Conservation (phyloP, 768 basidiomycete species). For the Lepiota venenata region DNA sequence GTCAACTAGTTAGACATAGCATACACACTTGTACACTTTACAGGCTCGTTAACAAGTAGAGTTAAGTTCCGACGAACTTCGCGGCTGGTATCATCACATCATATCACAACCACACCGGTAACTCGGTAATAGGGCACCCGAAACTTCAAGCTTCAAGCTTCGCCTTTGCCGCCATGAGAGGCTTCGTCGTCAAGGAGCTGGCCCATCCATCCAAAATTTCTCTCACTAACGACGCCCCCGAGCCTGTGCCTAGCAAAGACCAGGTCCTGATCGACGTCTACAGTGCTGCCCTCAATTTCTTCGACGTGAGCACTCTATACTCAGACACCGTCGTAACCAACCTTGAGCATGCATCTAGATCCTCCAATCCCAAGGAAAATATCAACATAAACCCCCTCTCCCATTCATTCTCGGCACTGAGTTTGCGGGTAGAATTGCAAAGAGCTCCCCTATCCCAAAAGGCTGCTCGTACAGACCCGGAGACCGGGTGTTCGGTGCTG, state of each 20-base stretch:
- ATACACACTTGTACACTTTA: slow-evolving; percentile 13
- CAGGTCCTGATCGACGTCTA: slow-evolving; percentile 77
- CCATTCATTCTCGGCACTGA: slow-evolving; percentile 87
- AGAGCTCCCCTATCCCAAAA: slow-evolving; percentile 69
- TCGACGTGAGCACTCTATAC: slow-evolving; percentile 43
- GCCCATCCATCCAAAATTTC: slow-evolving; percentile 64
- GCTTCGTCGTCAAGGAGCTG: slow-evolving; percentile 69
- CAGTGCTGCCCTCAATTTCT: slow-evolving; percentile 76
- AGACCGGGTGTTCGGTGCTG: slow-evolving; percentile 84
- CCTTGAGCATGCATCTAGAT: slow-evolving; percentile 42
- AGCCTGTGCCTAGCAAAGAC: slow-evolving; percentile 45
- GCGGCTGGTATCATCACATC: not conserved
- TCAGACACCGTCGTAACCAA: not conserved
- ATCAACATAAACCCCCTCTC: slow-evolving; percentile 78
- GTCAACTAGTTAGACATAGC: slow-evolving; percentile 13
- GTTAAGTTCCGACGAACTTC: not conserved
- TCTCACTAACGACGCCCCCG: slow-evolving; percentile 51
- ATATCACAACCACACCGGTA: no score
- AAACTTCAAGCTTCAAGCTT: not conserved
- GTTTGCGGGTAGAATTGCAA: slow-evolving; percentile 76
- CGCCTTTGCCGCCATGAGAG: slow-evolving; percentile 55
- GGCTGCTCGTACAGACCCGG: slow-evolving; percentile 79
- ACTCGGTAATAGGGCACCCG: not conserved
- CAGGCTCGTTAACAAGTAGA: not conserved
- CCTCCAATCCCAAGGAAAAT: slow-evolving; percentile 85